Evolutionary conservation across 352 stramenopile species (phyloP).

Genomic region (Pythium apleroticum): DNA sequence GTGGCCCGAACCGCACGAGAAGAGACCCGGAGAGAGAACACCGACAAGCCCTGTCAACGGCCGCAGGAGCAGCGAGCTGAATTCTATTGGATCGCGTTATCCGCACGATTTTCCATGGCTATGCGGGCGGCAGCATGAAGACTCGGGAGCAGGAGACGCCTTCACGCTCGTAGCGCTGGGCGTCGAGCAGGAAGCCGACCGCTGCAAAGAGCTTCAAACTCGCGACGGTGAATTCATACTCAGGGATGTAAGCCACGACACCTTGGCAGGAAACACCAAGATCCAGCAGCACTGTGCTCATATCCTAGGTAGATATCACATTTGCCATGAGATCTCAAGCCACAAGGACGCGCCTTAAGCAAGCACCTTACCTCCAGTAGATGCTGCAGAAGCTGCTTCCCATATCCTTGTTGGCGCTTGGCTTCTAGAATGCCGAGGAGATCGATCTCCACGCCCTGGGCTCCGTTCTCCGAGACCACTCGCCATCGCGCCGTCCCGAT

Average conservation of each 20-base stretch:
- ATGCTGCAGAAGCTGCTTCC: slow-evolving; percentile 45
- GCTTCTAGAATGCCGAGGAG: slow-evolving; percentile 52
- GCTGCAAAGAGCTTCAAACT: slow-evolving; percentile 55
- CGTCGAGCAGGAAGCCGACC: slow-evolving; percentile 45
- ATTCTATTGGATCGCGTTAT: slow-evolving; percentile 21
- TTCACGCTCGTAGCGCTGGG: slow-evolving; percentile 32
- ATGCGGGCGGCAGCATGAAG: slow-evolving; percentile 25
- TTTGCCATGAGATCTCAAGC: slow-evolving; percentile 4
- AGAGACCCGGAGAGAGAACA: neutral
- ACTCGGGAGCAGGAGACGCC: slow-evolving; percentile 29
- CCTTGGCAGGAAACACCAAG: slow-evolving; percentile 32
- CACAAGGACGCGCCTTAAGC: no score
- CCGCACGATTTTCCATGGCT: neutral
- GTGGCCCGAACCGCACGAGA: neutral
- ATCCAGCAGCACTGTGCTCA: slow-evolving; percentile 40
- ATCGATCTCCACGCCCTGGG: slow-evolving; percentile 52
- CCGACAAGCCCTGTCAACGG: no score
- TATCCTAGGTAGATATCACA: slow-evolving; percentile 36
- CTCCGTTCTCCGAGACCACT: slow-evolving; percentile 39
- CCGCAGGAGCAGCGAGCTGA: neutral
- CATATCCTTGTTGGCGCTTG: slow-evolving; percentile 56
- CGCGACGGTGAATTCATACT: slow-evolving; percentile 32
- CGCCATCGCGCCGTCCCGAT: slow-evolving; percentile 61
- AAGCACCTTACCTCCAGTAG: slow-evolving; percentile 55
- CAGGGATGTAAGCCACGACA: slow-evolving; percentile 43